Percentiles rank a stretch among this genome's conserved stretches.
Evolutionary conservation across 1,139 yeast genomes (phyloP).

Genomic region (Saccharomycopsis hybrid): DNA sequence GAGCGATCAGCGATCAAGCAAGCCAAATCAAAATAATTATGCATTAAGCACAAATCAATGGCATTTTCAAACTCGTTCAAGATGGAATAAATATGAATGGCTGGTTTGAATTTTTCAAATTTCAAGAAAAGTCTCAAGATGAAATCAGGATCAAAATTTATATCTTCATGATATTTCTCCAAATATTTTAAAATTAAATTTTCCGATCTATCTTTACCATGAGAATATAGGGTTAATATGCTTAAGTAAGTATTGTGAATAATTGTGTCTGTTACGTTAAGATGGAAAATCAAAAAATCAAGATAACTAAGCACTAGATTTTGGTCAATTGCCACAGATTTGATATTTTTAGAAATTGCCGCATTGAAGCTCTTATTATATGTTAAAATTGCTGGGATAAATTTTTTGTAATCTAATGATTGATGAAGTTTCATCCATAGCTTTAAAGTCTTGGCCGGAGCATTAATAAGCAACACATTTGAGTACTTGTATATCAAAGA

Average conservation of each 20-base stretch:
- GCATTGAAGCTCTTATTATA: constrained; percentile 43
- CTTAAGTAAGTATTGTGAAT: constrained; percentile 73
- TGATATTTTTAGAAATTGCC: neutral
- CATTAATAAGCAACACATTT: constrained; percentile 58
- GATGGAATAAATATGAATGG: constrained; percentile 63
- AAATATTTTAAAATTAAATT: constrained; percentile 40
- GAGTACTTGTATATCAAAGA: constrained; percentile 59
- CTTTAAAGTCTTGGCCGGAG: constrained; percentile 65
- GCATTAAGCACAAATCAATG: constrained; percentile 59
- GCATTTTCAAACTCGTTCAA: constrained; percentile 77
- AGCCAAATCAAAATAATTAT: constrained; percentile 58
- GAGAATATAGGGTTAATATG: constrained; percentile 52
- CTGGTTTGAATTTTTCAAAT: constrained; percentile 52
- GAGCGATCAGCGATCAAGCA: constrained; percentile 51
- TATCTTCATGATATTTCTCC: constrained; percentile 27
- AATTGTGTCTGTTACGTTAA: constrained; percentile 35
- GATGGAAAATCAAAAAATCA: constrained; percentile 15
- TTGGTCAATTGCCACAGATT: neutral
- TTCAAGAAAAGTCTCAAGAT: constrained; percentile 68
- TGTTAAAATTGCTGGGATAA: constrained; percentile 70
- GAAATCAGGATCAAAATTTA: constrained; percentile 60
- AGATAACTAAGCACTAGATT: constrained; percentile 16
- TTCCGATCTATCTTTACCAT: constrained; percentile 33
- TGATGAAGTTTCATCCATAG: constrained; percentile 63
- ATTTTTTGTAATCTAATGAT: constrained; percentile 46